These are phyloP conservation scores for Cadophora gregata DNA, from an alignment of 2,329 filamentous ascomycete species.

Conservation along the genomic window DNA sequence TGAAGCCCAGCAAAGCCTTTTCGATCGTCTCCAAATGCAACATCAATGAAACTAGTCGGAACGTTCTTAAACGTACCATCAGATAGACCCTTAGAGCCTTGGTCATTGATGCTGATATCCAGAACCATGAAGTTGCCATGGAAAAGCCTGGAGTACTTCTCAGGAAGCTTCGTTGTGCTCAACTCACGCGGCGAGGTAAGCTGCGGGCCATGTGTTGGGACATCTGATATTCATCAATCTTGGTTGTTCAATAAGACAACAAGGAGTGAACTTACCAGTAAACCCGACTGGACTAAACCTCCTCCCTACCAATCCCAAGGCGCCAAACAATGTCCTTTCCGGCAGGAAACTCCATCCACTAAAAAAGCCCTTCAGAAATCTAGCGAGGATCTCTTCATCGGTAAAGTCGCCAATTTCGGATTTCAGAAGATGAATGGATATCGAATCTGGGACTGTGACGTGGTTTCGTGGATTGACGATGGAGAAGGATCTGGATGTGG, in stretches of 20 bases:
- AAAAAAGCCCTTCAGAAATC: constrained; percentile 33
- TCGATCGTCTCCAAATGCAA: constrained; percentile 30
- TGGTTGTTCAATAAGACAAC: neutral
- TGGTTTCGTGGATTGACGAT: constrained; percentile 24
- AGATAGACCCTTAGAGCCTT: neutral
- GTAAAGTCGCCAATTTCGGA: constrained; percentile 16
- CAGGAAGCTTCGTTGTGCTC: constrained; percentile 15
- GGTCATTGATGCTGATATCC: constrained; percentile 15
- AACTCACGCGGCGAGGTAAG: neutral
- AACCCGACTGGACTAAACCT: constrained; percentile 23
- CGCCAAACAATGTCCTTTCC: constrained; percentile 22
- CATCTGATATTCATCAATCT: neutral
- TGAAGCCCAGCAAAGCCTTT: constrained; percentile 31
- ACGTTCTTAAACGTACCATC: neutral
- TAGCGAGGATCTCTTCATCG: constrained; percentile 31
- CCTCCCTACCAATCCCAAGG: constrained; percentile 14
- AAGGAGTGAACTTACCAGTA: constrained; percentile 17
- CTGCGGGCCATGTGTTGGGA: neutral
- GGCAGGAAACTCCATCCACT: constrained; percentile 30
- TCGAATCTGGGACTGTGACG: constrained; percentile 11
- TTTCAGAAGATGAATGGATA: constrained; percentile 16
- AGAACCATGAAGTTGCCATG: constrained; percentile 32
- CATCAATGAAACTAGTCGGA: constrained; percentile 27
- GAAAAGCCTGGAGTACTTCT: constrained; percentile 22
- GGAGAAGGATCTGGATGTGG: constrained; percentile 5